phyloP scores from a whole-genome alignment of 2,329 filamentous ascomycete genomes.

The Zopfia rhizophila region DNA sequence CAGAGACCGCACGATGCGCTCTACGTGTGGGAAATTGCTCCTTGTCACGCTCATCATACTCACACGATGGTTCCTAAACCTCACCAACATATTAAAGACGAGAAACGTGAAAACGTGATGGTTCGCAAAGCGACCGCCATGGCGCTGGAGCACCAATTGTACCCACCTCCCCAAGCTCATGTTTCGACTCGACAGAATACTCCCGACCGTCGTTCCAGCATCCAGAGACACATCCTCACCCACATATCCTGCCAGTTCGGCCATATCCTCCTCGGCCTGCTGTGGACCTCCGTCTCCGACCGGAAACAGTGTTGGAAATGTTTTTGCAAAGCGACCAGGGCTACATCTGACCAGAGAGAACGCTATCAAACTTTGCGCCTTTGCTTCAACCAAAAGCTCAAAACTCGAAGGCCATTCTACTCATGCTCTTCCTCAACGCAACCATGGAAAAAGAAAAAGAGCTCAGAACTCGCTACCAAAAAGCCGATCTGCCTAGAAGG shows the following conservation, averaged over 20 bases:
- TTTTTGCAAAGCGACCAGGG: constrained; percentile 45
- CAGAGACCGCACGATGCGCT: constrained; percentile 8
- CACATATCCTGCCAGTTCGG: too few relatives aligned
- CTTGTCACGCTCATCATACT: constrained; percentile 15
- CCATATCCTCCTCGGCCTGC: constrained; percentile 8
- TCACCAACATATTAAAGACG: constrained; percentile 12
- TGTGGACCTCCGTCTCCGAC: constrained; percentile 12
- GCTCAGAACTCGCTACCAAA: background rate
- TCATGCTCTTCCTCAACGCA: constrained; percentile 57
- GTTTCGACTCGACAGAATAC: constrained; percentile 5
- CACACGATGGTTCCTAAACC: constrained; percentile 11
- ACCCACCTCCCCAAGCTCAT: constrained; percentile 9
- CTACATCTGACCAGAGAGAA: constrained; percentile 43
- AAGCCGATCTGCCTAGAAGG: background rate
- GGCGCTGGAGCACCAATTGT: constrained; percentile 10
- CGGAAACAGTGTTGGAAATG: constrained; percentile 16
- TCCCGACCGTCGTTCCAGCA: background rate
- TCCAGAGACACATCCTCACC: too few relatives aligned
- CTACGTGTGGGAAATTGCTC: constrained; percentile 3
- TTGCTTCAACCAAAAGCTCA: constrained; percentile 43
- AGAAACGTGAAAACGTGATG: constrained; percentile 12
- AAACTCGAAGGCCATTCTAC: constrained; percentile 54
- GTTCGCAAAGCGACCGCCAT: constrained; percentile 3
- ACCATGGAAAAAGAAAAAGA: constrained; percentile 33
- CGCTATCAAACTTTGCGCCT: constrained; percentile 39